Percentiles rank a stretch among this genome's conserved stretches.
These are phyloP conservation scores for Esteya vermicola DNA, from an alignment of 2,329 filamentous ascomycete species.

Conservation along the genomic window DNA sequence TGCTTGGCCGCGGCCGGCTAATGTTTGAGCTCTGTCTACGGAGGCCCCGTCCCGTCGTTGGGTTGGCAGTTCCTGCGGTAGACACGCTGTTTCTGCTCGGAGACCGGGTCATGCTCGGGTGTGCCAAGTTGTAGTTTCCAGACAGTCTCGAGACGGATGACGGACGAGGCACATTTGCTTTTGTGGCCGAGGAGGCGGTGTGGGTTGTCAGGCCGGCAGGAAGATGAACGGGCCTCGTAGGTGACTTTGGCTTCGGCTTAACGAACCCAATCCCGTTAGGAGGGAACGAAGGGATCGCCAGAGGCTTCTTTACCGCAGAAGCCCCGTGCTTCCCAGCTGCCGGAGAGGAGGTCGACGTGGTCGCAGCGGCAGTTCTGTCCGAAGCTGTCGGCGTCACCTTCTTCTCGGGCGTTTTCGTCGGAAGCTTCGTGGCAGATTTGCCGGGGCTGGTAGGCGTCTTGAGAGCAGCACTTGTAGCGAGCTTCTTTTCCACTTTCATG, in stretches of 20 bases:
- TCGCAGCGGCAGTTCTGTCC: constrained; percentile 9
- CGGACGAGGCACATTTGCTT: constrained; percentile 26
- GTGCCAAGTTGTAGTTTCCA: constrained; percentile 20
- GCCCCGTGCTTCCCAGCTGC: constrained; percentile 16
- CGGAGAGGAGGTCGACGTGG: constrained; percentile 10
- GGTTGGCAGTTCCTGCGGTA: constrained; percentile 11
- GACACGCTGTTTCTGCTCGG: constrained; percentile 30
- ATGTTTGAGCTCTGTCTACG: constrained; percentile 31
- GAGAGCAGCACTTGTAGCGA: constrained; percentile 19
- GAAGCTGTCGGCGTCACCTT: constrained; percentile 9
- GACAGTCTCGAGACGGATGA: constrained; percentile 27
- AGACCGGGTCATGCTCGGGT: constrained; percentile 22
- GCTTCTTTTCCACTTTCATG: constrained; percentile 19
- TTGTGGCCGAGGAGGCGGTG: constrained; percentile 55
- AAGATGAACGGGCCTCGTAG: constrained; percentile 52
- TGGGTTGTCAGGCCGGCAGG: constrained; percentile 55
- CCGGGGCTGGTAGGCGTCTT: constrained; percentile 24
- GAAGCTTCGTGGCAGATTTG: constrained; percentile 10
- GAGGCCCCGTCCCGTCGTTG: constrained; percentile 18
- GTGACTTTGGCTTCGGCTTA: constrained; percentile 52
- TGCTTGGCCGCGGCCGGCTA: constrained; percentile 32
- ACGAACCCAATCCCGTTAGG: constrained; percentile 27
- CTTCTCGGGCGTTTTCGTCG: constrained; percentile 21
- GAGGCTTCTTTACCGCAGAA: constrained; percentile 26
- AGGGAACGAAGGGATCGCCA: constrained; percentile 24